Conservation (phyloP, 2,329 filamentous ascomycete genomes). For the Colletotrichum gloeosporioides region DNA sequence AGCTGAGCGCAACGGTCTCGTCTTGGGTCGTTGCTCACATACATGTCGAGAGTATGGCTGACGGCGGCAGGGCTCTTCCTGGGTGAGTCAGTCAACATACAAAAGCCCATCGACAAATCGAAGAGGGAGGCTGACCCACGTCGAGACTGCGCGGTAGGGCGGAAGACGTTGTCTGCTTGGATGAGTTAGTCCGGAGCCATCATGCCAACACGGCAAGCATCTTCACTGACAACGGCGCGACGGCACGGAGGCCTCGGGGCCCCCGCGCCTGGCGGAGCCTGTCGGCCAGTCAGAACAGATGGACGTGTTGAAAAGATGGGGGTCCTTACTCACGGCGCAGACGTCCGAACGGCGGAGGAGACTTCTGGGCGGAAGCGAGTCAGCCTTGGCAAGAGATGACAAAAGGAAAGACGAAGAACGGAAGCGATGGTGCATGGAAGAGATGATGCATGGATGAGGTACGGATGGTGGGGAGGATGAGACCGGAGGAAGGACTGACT, state of each 20-base stretch:
- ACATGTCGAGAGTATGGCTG: neutral
- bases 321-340: neutral
- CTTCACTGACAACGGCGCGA: neutral
- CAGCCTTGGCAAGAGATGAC: neutral
- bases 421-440: neutral
- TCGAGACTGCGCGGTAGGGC: neutral
- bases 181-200: neutral
- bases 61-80: neutral
- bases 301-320: neutral
- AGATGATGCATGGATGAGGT: neutral
- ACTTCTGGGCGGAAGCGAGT: neutral
- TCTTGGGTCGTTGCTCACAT: neutral
- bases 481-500: neutral
- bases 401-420: too few species aligned
- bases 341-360: neutral
- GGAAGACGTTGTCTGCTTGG: neutral
- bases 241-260: neutral
- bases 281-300: neutral
- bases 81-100: neutral
- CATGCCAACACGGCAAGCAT: neutral
- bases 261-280: neutral
- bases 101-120: neutral
- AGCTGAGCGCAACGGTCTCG: neutral
- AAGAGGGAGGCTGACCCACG: neutral
- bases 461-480: neutral